Evolutionary conservation across 352 stramenopile species (phyloP).

Genomic region (Achlya hypogyna): DNA sequence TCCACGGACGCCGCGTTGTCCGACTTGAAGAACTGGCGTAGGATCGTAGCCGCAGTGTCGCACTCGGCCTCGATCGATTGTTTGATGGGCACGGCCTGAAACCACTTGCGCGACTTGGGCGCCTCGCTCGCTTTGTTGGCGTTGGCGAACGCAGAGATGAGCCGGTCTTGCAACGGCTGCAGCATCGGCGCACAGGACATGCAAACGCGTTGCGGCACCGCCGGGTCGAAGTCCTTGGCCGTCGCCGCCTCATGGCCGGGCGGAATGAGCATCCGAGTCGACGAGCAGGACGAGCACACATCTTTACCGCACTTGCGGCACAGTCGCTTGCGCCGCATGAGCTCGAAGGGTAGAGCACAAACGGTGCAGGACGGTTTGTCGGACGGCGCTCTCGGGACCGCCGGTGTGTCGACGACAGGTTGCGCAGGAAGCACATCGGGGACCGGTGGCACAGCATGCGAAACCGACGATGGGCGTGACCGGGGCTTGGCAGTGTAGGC

Average conservation of each 20-base stretch:
- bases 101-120: conserved; percentile 52
- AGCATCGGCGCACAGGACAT: conserved; percentile 72
- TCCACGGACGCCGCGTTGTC: conserved; percentile 27
- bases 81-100: conserved; percentile 59
- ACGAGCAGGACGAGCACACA: conserved; percentile 60
- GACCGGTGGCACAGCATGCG: too few species aligned
- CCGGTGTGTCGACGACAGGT: background rate
- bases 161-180: conserved; percentile 55
- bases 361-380: conserved; percentile 39
- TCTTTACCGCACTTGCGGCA: conserved; percentile 66
- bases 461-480: background rate
- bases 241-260: conserved; percentile 44
- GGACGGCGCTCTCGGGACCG: background rate
- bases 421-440: too few species aligned
- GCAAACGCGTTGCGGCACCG: conserved; percentile 66
- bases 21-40: conserved; percentile 70
- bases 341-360: conserved; percentile 68
- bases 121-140: conserved; percentile 71
- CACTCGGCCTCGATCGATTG: conserved; percentile 70
- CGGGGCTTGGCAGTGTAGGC: background rate
- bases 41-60: conserved; percentile 59
- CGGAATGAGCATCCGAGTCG: conserved; percentile 65
- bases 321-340: conserved; percentile 57
- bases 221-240: conserved; percentile 61
- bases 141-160: conserved; percentile 67